Evolutionary conservation across 805 yeast species (phyloP).

Genomic region (Hanseniaspora lindneri): DNA sequence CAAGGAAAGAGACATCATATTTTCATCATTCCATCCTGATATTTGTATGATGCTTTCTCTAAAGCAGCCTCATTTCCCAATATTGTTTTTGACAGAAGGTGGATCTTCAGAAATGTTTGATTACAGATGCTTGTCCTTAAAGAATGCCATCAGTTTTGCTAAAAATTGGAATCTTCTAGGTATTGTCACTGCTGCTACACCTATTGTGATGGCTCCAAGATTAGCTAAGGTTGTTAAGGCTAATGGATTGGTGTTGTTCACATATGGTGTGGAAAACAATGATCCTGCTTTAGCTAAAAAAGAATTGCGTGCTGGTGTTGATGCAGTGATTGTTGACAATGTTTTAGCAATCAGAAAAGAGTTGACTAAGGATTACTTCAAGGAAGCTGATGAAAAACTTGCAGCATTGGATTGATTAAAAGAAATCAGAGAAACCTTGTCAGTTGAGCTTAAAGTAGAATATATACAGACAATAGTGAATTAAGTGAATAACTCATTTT

Average conservation of each 20-base stretch:
- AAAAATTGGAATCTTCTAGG: constrained; percentile 85
- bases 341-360: constrained; percentile 88
- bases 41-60: constrained; percentile 71
- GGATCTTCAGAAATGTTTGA: constrained; percentile 85
- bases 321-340: constrained; percentile 94
- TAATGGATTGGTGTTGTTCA: constrained; percentile 82
- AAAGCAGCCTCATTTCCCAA: constrained; percentile 89
- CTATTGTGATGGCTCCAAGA: constrained; percentile 80
- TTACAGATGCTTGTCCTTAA: constrained; percentile 73
- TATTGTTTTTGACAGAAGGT: constrained; percentile 76
- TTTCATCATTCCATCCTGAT: constrained; percentile 92
- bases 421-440: not conserved
- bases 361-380: constrained; percentile 33
- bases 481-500: too few species aligned
- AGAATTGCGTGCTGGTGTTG: constrained; percentile 90
- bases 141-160: constrained; percentile 83
- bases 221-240: constrained; percentile 83
- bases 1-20: constrained; percentile 73
- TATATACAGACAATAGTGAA: too few species aligned
- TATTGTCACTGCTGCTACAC: constrained; percentile 77
- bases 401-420: not conserved
- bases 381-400: constrained; percentile 4
- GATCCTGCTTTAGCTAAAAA: constrained; percentile 69
- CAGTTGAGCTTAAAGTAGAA: too few species aligned
- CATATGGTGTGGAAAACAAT: constrained; percentile 78